Conservation (phyloP, 2,329 filamentous ascomycete genomes). For the Aaosphaeria pasadenensis region DNA sequence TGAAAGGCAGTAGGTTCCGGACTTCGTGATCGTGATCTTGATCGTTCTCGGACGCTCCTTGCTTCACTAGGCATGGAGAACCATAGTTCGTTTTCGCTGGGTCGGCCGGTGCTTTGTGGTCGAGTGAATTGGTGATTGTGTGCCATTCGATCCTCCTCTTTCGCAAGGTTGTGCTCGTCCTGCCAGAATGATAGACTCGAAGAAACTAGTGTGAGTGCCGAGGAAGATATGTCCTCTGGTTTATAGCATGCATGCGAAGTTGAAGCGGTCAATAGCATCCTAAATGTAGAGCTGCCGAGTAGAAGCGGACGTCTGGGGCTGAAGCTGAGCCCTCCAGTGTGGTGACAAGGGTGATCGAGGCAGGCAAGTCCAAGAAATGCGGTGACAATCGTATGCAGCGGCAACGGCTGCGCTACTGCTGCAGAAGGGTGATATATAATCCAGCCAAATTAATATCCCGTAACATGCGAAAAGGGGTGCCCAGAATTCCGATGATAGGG, state of each 20-base stretch:
- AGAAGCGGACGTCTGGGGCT: slow-evolving; percentile 20
- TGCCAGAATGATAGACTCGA: slow-evolving; percentile 17
- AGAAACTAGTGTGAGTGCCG: slow-evolving; percentile 13
- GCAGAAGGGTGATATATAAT: slow-evolving; percentile 13
- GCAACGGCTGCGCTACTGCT: slow-evolving; percentile 28
- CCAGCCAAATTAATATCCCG: slow-evolving; percentile 23
- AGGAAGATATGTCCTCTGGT: slow-evolving; percentile 16
- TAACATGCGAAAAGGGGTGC: not conserved
- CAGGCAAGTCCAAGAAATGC: slow-evolving; percentile 15
- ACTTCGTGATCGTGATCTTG: not conserved
- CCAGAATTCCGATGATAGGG: no score
- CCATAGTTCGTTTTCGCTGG: slow-evolving; percentile 28
- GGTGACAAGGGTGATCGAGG: slow-evolving; percentile 14
- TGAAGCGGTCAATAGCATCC: slow-evolving; percentile 30
- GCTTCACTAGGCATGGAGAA: slow-evolving; percentile 21
- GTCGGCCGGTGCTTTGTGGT: slow-evolving; percentile 9
- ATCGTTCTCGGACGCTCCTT: slow-evolving; percentile 2
- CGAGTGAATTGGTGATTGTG: slow-evolving; percentile 9
- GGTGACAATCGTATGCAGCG: slow-evolving; percentile 20
- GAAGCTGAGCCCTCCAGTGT: slow-evolving; percentile 14
- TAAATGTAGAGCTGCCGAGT: slow-evolving; percentile 12
- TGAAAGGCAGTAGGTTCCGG: slow-evolving; percentile 26
- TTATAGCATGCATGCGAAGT: slow-evolving; percentile 22
- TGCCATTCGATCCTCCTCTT: slow-evolving; percentile 17
- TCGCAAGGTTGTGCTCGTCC: slow-evolving; percentile 6